Evolutionary conservation across 257 asterid genomes (phyloP).

Genomic region (Coffea canephora): DNA sequence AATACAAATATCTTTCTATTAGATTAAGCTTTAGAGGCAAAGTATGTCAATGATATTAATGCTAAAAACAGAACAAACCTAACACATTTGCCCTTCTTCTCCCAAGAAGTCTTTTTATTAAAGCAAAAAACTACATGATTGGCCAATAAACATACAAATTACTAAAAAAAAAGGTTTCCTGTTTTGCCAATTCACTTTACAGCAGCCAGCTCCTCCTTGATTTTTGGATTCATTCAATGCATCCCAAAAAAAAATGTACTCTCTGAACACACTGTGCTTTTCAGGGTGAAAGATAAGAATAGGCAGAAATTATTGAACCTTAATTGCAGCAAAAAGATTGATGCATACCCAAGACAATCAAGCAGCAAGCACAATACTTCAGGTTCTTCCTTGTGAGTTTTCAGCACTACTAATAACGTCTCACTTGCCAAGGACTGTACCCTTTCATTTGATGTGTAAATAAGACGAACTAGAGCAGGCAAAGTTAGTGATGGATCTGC

Average conservation of each 20-base stretch:
- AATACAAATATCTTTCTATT: background rate
- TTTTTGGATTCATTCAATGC: background rate
- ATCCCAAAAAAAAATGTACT: background rate
- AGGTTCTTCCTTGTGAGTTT: conserved; percentile 61
- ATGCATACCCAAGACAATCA: conserved; percentile 68
- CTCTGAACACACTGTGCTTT: too few species aligned
- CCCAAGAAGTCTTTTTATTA: background rate
- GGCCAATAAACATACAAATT: background rate
- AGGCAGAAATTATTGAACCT: background rate
- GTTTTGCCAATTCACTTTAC: background rate
- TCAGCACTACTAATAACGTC: conserved; percentile 57
- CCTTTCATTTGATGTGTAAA: conserved; percentile 45
- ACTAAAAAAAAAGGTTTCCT: background rate
- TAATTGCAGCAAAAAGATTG: background rate
- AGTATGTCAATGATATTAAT: background rate
- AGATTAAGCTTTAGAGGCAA: background rate
- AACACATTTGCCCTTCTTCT: background rate
- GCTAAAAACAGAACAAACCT: background rate
- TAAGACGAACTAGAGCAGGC: conserved; percentile 59
- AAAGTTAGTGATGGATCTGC: conserved; percentile 71
- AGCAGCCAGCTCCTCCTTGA: background rate
- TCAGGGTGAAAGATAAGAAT: too few species aligned
- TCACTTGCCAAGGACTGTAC: conserved; percentile 40
- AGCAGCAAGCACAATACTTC: conserved; percentile 69
- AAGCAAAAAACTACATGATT: background rate